Evolutionary conservation across 352 stramenopile species (phyloP).

Genomic region (Globisporangium sylvaticum): DNA sequence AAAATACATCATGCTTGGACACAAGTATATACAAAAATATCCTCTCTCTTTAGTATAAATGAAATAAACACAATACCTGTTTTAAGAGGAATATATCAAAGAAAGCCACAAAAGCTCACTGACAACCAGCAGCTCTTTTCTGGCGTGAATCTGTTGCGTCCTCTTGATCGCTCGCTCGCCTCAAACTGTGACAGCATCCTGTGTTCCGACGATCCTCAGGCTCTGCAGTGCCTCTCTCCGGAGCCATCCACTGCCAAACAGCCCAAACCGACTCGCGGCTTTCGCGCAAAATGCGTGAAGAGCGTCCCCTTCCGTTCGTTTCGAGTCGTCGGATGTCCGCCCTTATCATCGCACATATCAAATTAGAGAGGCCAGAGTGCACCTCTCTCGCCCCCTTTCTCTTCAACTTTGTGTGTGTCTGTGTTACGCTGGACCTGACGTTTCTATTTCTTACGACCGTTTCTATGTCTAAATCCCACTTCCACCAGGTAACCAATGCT

Average conservation of each 20-base stretch:
- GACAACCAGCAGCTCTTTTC: neutral
- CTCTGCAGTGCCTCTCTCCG: neutral
- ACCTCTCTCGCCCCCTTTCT: neutral
- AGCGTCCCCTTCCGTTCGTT: neutral
- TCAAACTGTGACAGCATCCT: neutral
- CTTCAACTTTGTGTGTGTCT: neutral
- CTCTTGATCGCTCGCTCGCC: neutral
- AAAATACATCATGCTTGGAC: neutral
- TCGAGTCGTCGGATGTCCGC: neutral
- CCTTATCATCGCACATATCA: neutral
- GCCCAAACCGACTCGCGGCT: neutral
- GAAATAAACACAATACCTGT: neutral
- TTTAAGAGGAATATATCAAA: neutral
- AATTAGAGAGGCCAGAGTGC: neutral
- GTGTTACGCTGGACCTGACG: neutral
- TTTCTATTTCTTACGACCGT: neutral
- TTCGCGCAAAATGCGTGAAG: neutral
- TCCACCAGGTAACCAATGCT: neutral
- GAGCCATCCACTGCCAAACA: neutral
- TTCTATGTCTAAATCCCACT: neutral
- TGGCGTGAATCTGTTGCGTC: neutral
- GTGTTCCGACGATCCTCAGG: neutral
- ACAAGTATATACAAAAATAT: neutral
- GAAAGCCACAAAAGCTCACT: neutral
- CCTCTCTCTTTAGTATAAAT: neutral